Percentiles rank a stretch among this genome's conserved stretches.
These are phyloP conservation scores for Cokeromyces recurvatus DNA, from an alignment of 371 early-diverging fungal genomes.

Conservation along the genomic window DNA sequence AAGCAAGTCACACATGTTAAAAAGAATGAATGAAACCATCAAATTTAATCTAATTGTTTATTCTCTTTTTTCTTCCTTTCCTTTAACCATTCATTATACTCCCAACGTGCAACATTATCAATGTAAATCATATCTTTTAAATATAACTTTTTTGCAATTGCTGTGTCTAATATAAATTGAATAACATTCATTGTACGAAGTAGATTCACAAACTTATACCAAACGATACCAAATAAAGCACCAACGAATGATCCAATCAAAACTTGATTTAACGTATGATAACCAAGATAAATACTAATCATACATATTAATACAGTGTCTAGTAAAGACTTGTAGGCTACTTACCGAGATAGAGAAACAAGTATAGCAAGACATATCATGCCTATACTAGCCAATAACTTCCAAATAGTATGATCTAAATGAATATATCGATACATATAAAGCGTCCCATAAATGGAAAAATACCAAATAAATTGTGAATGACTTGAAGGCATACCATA, in stretches of 20 bases:
- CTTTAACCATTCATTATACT: conserved; percentile 57
- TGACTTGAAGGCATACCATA: conserved; percentile 96
- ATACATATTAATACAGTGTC: not conserved
- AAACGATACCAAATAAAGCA: conserved; percentile 48
- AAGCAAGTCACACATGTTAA: too few species aligned
- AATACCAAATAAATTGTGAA: conserved; percentile 89
- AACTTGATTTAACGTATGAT: conserved; percentile 80
- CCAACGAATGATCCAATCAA: conserved; percentile 67
- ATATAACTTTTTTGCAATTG: conserved; percentile 42
- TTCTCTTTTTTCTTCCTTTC: too few species aligned
- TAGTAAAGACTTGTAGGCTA: not conserved
- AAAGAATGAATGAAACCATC: too few species aligned
- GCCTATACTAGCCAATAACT: conserved; percentile 31
- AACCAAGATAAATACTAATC: conserved; percentile 72
- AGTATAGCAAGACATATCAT: conserved; percentile 31
- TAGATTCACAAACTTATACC: conserved; percentile 45
- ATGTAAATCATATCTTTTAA: conserved; percentile 57
- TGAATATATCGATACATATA: conserved; percentile 51
- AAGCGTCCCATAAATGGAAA: conserved; percentile 59
- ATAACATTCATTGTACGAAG: conserved; percentile 37
- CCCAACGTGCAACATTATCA: conserved; percentile 51
- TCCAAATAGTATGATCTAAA: conserved; percentile 33
- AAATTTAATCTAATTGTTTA: too few species aligned
- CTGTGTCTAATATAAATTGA: conserved; percentile 35
- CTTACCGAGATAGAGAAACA: conserved; percentile 60